Conservation (phyloP, 78 protist genomes). For the Dictyostelium purpureum region DNA sequence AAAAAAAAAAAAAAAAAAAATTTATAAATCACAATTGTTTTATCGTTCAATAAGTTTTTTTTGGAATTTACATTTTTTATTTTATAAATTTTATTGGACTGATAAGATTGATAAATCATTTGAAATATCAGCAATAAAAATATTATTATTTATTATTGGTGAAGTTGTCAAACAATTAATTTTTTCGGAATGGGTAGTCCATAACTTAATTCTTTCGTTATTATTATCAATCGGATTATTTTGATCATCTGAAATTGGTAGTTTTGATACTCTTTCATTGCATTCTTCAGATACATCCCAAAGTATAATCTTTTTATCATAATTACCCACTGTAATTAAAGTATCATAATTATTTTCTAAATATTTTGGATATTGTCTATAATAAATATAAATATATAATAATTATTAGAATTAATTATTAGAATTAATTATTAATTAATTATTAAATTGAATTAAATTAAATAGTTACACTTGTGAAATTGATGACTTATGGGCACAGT, state of each 20-base stretch:
- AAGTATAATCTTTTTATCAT: conserved; percentile 9
- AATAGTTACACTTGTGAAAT: conserved; percentile 42
- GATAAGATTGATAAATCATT: conserved; percentile 13
- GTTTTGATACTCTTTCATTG: neutral
- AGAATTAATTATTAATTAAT: too few relatives aligned
- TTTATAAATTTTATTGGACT: neutral
- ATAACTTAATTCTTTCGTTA: conserved; percentile 16
- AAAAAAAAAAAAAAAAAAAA: too few relatives aligned
- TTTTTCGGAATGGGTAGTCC: neutral
- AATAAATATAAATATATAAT: neutral
- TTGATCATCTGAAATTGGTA: neutral
- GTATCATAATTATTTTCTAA: conserved; percentile 1
- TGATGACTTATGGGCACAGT: conserved; percentile 9
- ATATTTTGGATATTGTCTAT: conserved; percentile 21
- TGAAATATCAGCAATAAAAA: conserved; percentile 36
- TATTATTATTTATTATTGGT: neutral
- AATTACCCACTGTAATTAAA: conserved; percentile 33
- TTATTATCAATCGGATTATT: neutral
- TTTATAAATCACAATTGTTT: too few relatives aligned
- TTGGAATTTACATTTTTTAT: too few relatives aligned
- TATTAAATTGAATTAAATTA: too few relatives aligned
- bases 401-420: neutral
- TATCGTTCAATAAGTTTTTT: too few relatives aligned
- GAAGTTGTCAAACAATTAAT: conserved; percentile 46
- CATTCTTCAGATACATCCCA: conserved; percentile 34